Evolutionary conservation across 140 eudicot species (phyloP).

Genomic region (Flaveria floridana): DNA sequence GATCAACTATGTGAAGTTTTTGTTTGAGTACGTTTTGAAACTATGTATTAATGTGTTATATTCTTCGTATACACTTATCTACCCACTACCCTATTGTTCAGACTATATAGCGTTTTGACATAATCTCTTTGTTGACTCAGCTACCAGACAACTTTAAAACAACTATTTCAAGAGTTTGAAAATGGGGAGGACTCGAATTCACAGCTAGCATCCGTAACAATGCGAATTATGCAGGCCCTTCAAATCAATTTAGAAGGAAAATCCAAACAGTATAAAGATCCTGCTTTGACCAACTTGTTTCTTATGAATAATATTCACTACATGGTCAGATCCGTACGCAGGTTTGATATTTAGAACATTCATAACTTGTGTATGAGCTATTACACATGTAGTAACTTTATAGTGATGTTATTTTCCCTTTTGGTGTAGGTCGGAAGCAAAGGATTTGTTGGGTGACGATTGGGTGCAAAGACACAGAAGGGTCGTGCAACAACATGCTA

Average conservation of each 20-base stretch:
- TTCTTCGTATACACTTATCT: background rate
- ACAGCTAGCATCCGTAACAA: conserved; percentile 86
- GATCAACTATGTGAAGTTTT: conserved; percentile 89
- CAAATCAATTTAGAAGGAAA: conserved; percentile 92
- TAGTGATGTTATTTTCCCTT: background rate
- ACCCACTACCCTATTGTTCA: background rate
- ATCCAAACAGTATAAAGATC: conserved; percentile 88
- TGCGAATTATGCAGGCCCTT: conserved; percentile 97
- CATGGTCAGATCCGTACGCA: conserved; percentile 99
- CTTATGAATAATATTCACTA: conserved; percentile 98
- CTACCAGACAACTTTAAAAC: conserved; percentile 91
- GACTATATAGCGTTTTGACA: background rate
- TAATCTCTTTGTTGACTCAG: conserved; percentile 37
- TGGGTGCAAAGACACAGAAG: conserved; percentile 98
- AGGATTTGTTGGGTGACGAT: conserved; percentile 90
- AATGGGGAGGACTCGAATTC: conserved; percentile 64
- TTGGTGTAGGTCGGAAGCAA: conserved; percentile 83
- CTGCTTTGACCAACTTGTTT: conserved; percentile 79
- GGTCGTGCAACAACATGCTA: conserved; percentile 95
- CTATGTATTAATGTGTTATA: background rate
- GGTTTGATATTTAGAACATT: conserved; percentile 44
- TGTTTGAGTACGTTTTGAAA: conserved; percentile 77
- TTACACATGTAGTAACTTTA: background rate
- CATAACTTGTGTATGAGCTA: background rate
- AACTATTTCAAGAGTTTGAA: conserved; percentile 91